Percentiles rank a stretch among this genome's conserved stretches.
phyloP scores from a whole-genome alignment of 192 early-diverging fungal species.

The Mortierella claussenii region DNA sequence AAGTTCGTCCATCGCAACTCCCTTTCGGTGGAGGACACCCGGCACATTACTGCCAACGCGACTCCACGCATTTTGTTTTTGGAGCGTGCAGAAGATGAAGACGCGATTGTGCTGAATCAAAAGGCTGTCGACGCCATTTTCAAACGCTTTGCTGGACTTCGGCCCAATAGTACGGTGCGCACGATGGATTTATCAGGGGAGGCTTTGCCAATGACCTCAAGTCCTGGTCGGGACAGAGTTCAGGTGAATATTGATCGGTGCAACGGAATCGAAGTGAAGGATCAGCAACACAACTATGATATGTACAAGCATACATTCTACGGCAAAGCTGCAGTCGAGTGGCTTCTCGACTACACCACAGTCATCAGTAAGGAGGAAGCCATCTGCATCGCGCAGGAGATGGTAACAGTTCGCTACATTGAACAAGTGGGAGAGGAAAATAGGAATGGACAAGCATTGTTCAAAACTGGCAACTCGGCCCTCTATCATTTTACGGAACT shows the following conservation, averaged over 20 bases:
- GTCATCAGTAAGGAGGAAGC: conserved; percentile 62
- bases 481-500: conserved; percentile 52
- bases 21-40: conserved; percentile 45
- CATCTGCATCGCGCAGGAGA: conserved; percentile 54
- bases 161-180: conserved; percentile 48
- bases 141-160: conserved; percentile 50
- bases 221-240: conserved; percentile 22
- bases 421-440: conserved; percentile 51
- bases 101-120: conserved; percentile 56
- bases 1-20: conserved; percentile 58
- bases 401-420: conserved; percentile 56
- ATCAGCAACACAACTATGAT: conserved; percentile 55
- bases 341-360: conserved; percentile 62
- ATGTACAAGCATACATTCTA: conserved; percentile 59
- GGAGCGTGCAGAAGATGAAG: conserved; percentile 61
- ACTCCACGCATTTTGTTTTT: conserved; percentile 43
- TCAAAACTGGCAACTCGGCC: conserved; percentile 27
- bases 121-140: conserved; percentile 54
- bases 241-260: conserved; percentile 41
- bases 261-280: conserved; percentile 59
- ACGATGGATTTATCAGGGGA: conserved; percentile 1
- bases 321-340: conserved; percentile 58
- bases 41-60: conserved; percentile 55
- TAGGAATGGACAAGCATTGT: conserved; percentile 13
- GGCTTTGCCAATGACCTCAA: conserved; percentile 16